Conservation (phyloP, 2,329 filamentous ascomycete species). For the Pseudocercospora vitis region DNA sequence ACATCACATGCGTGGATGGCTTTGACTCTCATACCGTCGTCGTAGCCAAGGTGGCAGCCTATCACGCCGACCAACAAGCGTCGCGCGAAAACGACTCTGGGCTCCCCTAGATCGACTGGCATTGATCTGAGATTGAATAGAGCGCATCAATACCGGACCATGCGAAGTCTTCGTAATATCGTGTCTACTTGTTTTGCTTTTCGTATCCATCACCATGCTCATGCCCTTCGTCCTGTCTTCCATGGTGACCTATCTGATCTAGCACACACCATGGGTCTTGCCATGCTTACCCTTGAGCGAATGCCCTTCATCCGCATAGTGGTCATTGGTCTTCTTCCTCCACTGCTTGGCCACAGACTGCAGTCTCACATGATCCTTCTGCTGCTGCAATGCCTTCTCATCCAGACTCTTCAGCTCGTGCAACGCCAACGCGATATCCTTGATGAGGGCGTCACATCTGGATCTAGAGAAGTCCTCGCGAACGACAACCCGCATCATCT, state of each 20-base stretch:
- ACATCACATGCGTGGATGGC: not conserved
- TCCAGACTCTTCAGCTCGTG: conserved; percentile 73
- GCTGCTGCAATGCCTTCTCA: conserved; percentile 65
- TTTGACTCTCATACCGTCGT: conserved; percentile 3
- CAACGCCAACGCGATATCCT: conserved; percentile 76
- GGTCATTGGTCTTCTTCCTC: conserved; percentile 40
- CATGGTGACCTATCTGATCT: conserved; percentile 29
- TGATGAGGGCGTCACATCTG: conserved; percentile 74
- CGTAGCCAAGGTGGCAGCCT: conserved; percentile 3
- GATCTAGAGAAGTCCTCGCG: conserved; percentile 86
- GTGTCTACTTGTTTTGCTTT: not conserved
- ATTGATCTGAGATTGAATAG: too few species aligned
- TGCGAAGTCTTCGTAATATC: too few species aligned
- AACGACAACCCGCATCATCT: conserved; percentile 90
- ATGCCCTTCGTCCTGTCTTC: not conserved
- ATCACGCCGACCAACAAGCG: not conserved
- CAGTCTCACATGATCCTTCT: conserved; percentile 53
- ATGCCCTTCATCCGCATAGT: conserved; percentile 73
- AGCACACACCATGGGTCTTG: conserved; percentile 88
- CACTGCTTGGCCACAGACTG: conserved; percentile 26
- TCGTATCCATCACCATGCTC: too few species aligned
- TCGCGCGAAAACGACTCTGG: not conserved
- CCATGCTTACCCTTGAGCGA: conserved; percentile 85
- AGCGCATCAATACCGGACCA: too few species aligned
- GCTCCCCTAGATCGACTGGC: too few species aligned